Conservation (phyloP, 352 stramenopile genomes). For the Phytophthora hybrid region DNA sequence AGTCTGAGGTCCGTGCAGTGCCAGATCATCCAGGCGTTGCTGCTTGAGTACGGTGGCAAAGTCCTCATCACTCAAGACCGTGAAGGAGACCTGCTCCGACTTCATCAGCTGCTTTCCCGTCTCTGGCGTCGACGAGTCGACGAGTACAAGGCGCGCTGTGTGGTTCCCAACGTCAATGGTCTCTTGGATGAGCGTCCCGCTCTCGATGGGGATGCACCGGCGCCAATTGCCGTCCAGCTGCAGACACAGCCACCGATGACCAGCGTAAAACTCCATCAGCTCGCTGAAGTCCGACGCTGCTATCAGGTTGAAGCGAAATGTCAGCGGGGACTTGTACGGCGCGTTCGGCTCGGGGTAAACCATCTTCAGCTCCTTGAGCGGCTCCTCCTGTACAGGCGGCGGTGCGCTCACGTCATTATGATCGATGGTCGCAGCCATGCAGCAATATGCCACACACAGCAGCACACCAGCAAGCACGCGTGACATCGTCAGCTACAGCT, state of each 20-base stretch:
- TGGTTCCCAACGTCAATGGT: constrained; percentile 32
- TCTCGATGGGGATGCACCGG: constrained; percentile 34
- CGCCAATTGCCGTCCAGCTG: constrained; percentile 27
- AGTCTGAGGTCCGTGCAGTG: constrained; percentile 7
- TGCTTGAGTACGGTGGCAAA: constrained; percentile 21
- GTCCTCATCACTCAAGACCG: constrained; percentile 19
- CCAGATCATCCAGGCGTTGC: constrained; percentile 23
- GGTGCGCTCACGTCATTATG: background rate
- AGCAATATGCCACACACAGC: constrained; percentile 7
- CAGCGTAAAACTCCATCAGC: constrained; percentile 25
- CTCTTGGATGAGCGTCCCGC: constrained; percentile 22
- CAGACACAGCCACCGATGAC: constrained; percentile 34
- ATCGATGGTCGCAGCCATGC: background rate
- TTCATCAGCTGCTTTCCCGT: constrained; percentile 17
- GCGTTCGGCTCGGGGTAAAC: constrained; percentile 22
- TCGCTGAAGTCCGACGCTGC: constrained; percentile 14
- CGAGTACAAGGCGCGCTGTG: constrained; percentile 28
- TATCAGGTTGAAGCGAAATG: constrained; percentile 30
- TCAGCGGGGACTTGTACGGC: constrained; percentile 37
- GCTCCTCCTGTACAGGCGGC: constrained; percentile 1
- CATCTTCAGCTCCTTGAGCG: constrained; percentile 23
- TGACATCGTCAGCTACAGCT: constrained; percentile 9
- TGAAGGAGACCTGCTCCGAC: constrained; percentile 27
- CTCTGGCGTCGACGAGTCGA: constrained; percentile 23
- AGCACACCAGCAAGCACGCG: constrained; percentile 4